phyloP scores from a whole-genome alignment of 1,284 basidiomycete species.

The Porogramme epimiltina region DNA sequence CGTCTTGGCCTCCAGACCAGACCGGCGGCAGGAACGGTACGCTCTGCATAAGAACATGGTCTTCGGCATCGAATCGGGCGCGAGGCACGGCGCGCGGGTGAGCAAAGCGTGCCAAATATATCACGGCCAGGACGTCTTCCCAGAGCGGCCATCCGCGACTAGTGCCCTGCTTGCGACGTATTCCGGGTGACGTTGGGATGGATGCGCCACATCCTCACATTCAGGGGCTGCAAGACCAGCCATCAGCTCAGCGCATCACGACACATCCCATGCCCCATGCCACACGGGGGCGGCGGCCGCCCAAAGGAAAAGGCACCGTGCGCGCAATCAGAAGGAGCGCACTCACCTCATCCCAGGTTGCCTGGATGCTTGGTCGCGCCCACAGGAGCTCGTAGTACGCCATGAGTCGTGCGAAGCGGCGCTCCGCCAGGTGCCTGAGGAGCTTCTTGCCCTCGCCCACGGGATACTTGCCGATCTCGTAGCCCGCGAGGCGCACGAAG shows the following conservation, averaged over 20 bases:
- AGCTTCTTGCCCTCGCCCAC: slow-evolving; percentile 20
- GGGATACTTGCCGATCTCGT: slow-evolving; percentile 22
- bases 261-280: neutral
- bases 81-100: neutral
- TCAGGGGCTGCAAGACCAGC: slow-evolving; percentile 8
- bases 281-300: neutral
- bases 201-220: slow-evolving; percentile 24
- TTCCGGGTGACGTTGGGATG: slow-evolving; percentile 21
- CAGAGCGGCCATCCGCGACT: neutral
- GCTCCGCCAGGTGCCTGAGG: slow-evolving; percentile 18
- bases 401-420: slow-evolving; percentile 31
- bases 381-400: slow-evolving; percentile 32
- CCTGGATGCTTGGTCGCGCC: slow-evolving; percentile 31
- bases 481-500: slow-evolving; percentile 14
- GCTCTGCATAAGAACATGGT: too few species aligned
- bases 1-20: too few species aligned
- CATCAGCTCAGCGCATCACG: neutral
- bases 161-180: slow-evolving; percentile 16
- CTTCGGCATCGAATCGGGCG: neutral
- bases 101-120: neutral
- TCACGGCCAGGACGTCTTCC: neutral
- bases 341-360: slow-evolving; percentile 35
- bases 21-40: too few species aligned
- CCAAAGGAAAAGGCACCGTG: too few species aligned
- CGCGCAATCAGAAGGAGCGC: neutral